These are phyloP conservation scores for Hyaloperonospora brassicae DNA, from an alignment of 352 stramenopile species.

Conservation along the genomic window DNA sequence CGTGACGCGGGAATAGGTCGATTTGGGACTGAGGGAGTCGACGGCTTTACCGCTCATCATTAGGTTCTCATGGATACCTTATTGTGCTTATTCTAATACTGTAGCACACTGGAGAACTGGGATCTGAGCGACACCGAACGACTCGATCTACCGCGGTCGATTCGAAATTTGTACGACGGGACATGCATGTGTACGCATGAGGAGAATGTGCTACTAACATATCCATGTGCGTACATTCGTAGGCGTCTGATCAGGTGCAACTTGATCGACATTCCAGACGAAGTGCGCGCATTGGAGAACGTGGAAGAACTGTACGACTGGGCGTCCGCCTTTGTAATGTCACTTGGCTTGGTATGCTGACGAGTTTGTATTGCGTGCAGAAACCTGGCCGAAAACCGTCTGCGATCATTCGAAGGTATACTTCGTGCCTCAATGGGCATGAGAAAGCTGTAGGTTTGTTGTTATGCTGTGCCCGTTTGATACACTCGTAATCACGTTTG, in stretches of 20 bases:
- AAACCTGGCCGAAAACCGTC: conserved; percentile 40
- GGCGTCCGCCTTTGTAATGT: not conserved
- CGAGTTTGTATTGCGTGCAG: conserved; percentile 16
- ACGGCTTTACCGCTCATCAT: too few species aligned
- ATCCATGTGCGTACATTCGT: not conserved
- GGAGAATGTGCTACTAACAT: not conserved
- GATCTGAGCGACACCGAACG: conserved; percentile 31
- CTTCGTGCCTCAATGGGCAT: conserved; percentile 28
- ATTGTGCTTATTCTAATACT: not conserved
- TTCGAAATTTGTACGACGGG: conserved; percentile 40
- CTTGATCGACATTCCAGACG: conserved; percentile 29
- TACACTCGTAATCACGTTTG: conserved; percentile 5
- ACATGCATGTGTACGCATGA: conserved; percentile 3
- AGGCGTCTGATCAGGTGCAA: conserved; percentile 49
- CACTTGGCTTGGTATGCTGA: conserved; percentile 1
- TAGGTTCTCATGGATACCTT: too few species aligned
- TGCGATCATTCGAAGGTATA: conserved; percentile 25
- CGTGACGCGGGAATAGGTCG: conserved; percentile 2
- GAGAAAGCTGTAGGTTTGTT: conserved; percentile 33
- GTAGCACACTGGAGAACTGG: conserved; percentile 63
- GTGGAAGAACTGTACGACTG: conserved; percentile 37
- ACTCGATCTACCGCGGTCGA: conserved; percentile 41
- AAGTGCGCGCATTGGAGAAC: conserved; percentile 35
- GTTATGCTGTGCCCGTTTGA: not conserved
- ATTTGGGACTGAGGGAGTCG: too few species aligned